Percentiles rank a stretch among this genome's conserved stretches.
phyloP scores from a whole-genome alignment of 2,329 filamentous ascomycete genomes.

The Colletotrichum zoysiae region DNA sequence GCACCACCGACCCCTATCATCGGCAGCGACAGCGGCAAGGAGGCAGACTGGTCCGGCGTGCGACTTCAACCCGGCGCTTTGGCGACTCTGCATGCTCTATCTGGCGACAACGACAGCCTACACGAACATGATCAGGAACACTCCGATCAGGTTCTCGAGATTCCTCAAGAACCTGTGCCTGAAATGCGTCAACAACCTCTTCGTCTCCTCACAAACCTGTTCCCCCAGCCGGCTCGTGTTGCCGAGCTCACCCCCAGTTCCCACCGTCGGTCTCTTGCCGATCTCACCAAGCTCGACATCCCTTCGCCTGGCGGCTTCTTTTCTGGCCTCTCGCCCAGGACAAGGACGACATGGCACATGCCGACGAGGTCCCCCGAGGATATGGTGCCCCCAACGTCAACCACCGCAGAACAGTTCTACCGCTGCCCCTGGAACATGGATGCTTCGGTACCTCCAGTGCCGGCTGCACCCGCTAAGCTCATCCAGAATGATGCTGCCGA shows the following conservation, averaged over 20 bases:
- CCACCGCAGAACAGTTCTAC: conserved; percentile 94
- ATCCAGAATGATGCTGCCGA: conserved; percentile 54
- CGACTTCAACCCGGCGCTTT: conserved; percentile 84
- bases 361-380: conserved; percentile 66
- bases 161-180: conserved; percentile 58
- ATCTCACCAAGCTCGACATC: conserved; percentile 85
- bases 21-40: conserved; percentile 65
- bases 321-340: conserved; percentile 80
- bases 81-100: conserved; percentile 82
- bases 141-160: conserved; percentile 62
- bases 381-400: conserved; percentile 79
- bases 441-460: conserved; percentile 52
- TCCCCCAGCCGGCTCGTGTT: conserved; percentile 46
- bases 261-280: conserved; percentile 72
- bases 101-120: conserved; percentile 63
- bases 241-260: conserved; percentile 53
- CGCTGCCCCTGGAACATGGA: conserved; percentile 79
- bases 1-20: conserved; percentile 87
- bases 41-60: conserved; percentile 78
- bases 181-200: conserved; percentile 67
- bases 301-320: conserved; percentile 95
- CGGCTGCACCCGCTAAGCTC: conserved; percentile 39
- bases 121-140: conserved; percentile 74
- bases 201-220: conserved; percentile 61
- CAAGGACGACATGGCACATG: conserved; percentile 85